These are phyloP conservation scores for Teratosphaeria zuluensis DNA, from an alignment of 2,329 filamentous ascomycete genomes.

Conservation along the genomic window DNA sequence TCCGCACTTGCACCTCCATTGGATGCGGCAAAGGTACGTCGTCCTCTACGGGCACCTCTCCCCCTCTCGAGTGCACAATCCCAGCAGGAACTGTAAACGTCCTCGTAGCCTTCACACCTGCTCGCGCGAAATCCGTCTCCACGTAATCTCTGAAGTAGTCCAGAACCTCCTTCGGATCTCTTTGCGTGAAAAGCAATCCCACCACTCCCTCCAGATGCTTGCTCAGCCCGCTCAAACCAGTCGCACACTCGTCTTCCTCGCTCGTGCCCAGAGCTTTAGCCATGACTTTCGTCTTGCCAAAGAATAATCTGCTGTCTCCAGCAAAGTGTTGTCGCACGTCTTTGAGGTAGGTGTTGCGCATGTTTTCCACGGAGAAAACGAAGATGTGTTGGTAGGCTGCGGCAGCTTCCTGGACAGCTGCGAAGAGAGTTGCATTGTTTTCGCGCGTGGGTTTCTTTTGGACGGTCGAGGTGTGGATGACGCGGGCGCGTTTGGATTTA, in stretches of 20 bases:
- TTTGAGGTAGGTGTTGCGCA: conserved; percentile 95
- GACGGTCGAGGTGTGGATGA: conserved; percentile 84
- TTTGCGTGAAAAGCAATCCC: conserved; percentile 83
- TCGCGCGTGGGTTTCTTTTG: conserved; percentile 84
- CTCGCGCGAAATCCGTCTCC: conserved; percentile 82
- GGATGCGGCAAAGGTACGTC: conserved; percentile 82
- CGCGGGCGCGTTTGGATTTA: conserved; percentile 85
- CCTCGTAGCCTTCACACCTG: conserved; percentile 65
- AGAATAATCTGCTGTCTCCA: conserved; percentile 82
- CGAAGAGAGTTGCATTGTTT: conserved; percentile 73
- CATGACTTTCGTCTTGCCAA: conserved; percentile 99
- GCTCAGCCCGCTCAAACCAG: conserved; percentile 62
- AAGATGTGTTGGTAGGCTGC: conserved; percentile 84
- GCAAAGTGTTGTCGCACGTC: conserved; percentile 74
- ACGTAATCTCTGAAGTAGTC: conserved; percentile 63
- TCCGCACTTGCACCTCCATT: conserved; percentile 81
- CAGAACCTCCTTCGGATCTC: conserved; percentile 55
- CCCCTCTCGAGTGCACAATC: conserved; percentile 66
- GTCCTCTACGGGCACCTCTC: conserved; percentile 67
- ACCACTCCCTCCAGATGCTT: conserved; percentile 69
- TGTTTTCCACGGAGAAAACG: conserved; percentile 90
- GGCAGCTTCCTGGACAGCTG: conserved; percentile 75
- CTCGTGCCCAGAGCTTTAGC: conserved; percentile 78
- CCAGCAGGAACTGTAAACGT: conserved; percentile 74
- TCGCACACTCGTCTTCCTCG: conserved; percentile 62